Evolutionary conservation across 805 yeast genomes (phyloP).

Genomic region (Saturnispora gosingensis): DNA sequence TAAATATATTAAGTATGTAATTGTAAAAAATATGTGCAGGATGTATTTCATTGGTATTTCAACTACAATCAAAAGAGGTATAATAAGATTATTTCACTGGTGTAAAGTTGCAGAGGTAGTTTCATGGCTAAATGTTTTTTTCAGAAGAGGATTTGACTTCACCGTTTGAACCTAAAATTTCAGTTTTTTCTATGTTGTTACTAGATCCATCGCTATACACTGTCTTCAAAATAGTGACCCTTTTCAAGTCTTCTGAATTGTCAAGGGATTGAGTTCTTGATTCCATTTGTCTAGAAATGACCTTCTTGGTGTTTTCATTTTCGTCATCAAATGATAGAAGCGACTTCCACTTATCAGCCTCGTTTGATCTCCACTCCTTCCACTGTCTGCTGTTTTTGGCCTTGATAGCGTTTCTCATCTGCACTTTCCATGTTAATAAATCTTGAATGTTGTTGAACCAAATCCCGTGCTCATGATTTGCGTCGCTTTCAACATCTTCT

Average conservation of each 20-base stretch:
- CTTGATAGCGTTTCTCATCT: conserved; percentile 39
- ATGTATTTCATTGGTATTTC: no score
- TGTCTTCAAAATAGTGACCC: conserved; percentile 12
- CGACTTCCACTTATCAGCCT: conserved; percentile 21
- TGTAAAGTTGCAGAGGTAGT: no score
- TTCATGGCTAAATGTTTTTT: neutral
- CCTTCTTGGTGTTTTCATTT: conserved; percentile 14
- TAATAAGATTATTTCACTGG: neutral
- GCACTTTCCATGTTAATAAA: conserved; percentile 57
- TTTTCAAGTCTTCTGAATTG: conserved; percentile 36
- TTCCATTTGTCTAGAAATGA: conserved; percentile 32
- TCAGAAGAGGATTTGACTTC: conserved; percentile 5
- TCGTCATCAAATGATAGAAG: neutral
- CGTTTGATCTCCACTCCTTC: conserved; percentile 18
- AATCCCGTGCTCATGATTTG: conserved; percentile 39
- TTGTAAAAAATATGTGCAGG: neutral
- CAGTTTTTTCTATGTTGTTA: conserved; percentile 6
- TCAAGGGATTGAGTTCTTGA: conserved; percentile 27
- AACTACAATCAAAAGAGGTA: no score
- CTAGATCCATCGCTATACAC: conserved; percentile 9
- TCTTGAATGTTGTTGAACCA: conserved; percentile 61
- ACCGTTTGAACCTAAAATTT: conserved; percentile 10
- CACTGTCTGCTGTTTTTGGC: conserved; percentile 27
- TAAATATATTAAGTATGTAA: neutral
- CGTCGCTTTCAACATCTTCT: conserved; percentile 45